Conservation (phyloP, 129 eudicot genomes). For the Scalesia atractyloides region DNA sequence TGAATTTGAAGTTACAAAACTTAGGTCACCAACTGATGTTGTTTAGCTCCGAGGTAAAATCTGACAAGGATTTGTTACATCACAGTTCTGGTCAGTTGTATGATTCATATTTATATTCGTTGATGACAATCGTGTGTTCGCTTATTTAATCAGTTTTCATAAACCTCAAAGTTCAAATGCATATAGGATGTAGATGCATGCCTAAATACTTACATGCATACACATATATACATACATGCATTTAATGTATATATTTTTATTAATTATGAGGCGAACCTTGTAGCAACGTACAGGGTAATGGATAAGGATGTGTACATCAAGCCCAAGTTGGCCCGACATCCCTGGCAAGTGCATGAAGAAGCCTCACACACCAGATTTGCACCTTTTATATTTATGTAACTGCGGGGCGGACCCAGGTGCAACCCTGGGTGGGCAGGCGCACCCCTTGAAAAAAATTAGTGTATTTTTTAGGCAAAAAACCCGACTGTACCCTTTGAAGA, state of each 20-base stretch:
- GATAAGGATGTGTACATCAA: too few relatives aligned
- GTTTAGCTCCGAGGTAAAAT: constrained; percentile 15
- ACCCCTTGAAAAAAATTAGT: too few relatives aligned
- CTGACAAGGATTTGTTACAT: constrained; percentile 24
- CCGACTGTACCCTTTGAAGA: too few relatives aligned
- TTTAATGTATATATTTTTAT: neutral
- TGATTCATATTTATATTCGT: constrained; percentile 29
- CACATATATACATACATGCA: neutral
- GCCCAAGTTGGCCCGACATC: too few relatives aligned
- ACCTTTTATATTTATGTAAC: too few relatives aligned
- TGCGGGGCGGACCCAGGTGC: too few relatives aligned
- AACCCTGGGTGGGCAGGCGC: too few relatives aligned
- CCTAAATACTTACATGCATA: neutral
- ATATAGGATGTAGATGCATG: neutral
- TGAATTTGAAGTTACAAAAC: constrained; percentile 19
- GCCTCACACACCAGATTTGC: too few relatives aligned
- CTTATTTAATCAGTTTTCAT: constrained; percentile 23
- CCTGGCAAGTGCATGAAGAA: too few relatives aligned
- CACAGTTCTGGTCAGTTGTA: constrained; percentile 11
- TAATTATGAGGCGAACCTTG: too few relatives aligned
- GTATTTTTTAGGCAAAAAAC: too few relatives aligned
- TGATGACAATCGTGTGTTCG: constrained; percentile 27
- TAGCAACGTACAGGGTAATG: too few relatives aligned
- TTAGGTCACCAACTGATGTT: constrained; percentile 30
- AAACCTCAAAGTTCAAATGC: constrained; percentile 19